Percentiles rank a stretch among this genome's conserved stretches.
These are phyloP conservation scores for Jacaranda mimosifolia DNA, from an alignment of 257 asterid genomes.

Conservation along the genomic window DNA sequence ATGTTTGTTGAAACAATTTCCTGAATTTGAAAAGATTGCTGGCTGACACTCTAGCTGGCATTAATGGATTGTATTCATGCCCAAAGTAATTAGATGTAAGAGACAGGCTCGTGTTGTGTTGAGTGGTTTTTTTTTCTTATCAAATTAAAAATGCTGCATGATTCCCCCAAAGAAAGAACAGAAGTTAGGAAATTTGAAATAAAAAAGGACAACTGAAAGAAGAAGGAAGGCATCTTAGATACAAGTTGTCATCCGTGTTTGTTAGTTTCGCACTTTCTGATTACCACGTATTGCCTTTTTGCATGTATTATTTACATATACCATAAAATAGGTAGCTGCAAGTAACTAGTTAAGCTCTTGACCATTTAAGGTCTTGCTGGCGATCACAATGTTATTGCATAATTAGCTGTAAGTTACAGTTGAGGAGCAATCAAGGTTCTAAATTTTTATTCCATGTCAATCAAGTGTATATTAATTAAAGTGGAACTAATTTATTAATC, in stretches of 20 bases:
- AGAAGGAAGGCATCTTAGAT: background rate
- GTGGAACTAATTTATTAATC: background rate
- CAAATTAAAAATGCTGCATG: background rate
- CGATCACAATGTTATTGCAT: background rate
- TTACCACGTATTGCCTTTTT: background rate
- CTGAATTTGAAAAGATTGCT: background rate
- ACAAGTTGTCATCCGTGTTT: background rate
- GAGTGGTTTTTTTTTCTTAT: background rate
- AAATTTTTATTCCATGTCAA: background rate
- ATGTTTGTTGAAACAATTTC: background rate
- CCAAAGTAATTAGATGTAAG: background rate
- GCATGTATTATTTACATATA: background rate
- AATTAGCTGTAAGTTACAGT: background rate
- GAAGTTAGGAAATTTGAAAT: background rate
- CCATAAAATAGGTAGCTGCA: background rate
- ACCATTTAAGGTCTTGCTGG: background rate
- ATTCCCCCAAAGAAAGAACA: background rate
- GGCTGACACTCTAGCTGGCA: background rate
- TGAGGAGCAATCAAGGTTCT: background rate
- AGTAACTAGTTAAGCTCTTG: background rate
- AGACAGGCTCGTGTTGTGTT: background rate
- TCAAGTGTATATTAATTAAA: background rate
- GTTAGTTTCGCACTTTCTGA: background rate
- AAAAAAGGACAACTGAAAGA: background rate
- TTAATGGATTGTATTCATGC: background rate